These are phyloP conservation scores for Crithidia acanthocephali DNA, from an alignment of 208 protist genomes.

Conservation along the genomic window DNA sequence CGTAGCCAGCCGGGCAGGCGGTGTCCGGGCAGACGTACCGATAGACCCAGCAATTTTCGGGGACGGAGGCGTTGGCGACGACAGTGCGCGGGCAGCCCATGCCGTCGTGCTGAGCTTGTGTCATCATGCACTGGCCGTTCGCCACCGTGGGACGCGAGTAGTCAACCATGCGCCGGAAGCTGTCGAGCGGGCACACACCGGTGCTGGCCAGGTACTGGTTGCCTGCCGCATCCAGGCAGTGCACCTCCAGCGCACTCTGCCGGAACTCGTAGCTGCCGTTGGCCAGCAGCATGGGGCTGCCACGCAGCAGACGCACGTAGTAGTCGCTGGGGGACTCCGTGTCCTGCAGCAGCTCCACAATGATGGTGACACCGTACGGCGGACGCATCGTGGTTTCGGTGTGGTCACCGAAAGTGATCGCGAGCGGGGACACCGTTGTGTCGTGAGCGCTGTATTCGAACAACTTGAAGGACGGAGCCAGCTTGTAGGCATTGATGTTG, in stretches of 20 bases:
- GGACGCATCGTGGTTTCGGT: constrained; percentile 36
- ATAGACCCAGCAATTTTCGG: constrained; percentile 41
- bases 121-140: constrained; percentile 39
- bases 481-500: constrained; percentile 50
- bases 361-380: constrained; percentile 51
- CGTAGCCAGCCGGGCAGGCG: constrained; percentile 25
- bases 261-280: constrained; percentile 43
- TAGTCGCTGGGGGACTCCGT: constrained; percentile 34
- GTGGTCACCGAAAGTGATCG: constrained; percentile 58
- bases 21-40: constrained; percentile 44
- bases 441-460: constrained; percentile 78
- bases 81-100: constrained; percentile 43
- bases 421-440: constrained; percentile 47
- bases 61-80: constrained; percentile 7
- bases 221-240: constrained; percentile 48
- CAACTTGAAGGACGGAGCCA: constrained; percentile 48
- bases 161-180: constrained; percentile 63
- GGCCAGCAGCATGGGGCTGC: constrained; percentile 31
- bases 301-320: constrained; percentile 62
- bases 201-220: constrained; percentile 39
- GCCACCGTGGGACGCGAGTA: constrained; percentile 39
- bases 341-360: constrained; percentile 74
- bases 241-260: constrained; percentile 35
- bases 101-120: constrained; percentile 33
- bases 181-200: constrained; percentile 52